Evolutionary conservation across 306 rosid genomes (phyloP), one percentile per base, ranked within the genome.

Genomic region (Begonia peltatifolia): DNA sequence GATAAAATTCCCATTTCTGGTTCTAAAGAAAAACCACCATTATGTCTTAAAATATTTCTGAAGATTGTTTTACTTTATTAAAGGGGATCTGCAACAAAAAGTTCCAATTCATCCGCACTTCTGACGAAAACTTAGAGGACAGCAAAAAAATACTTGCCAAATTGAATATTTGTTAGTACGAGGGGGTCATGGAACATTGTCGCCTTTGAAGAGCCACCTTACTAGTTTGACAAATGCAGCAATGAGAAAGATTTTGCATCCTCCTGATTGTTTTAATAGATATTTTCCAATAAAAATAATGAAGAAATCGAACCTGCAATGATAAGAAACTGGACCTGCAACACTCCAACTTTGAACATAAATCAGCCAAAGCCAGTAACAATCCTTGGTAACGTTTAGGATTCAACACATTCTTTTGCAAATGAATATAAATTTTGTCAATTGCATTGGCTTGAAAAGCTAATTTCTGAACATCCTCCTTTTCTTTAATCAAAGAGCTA

Each of bases 361-460:
- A 72, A 63, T 81, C 81, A 50, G 88, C 87, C 70, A 90, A 62
- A 42, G 79, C 95, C 66, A 80, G 66, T 76, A 80, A 74, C 51
- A 79, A 50, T 70, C 99, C 99, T 71, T 86, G 81, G 68, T 76
- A 72, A 46, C 94, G 87, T 73, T 73, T 90, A 53, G 93, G 76
- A 62, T 68, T 63, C 15, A 70, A 60, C 36, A 47, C 55, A 61
- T 42, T 35, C 14, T 73, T 83, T 67, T 76, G 86, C 81, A 90
- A 75, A 69, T 76, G 76, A 62, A 54, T 68, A 76, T 67, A 68
- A 55, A 90, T 74, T 72, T 81, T 90, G 65, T 90, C 84, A 50
- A 90, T 72, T 66, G 99, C 95, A 69, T 84, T 83, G 56, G 93
- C 92, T 78, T 86, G 92, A 69, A 83, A 87, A 35, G 99, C 94